Evolutionary conservation across 1,284 basidiomycete species (phyloP).

Genomic region (Schizophyllum commune): DNA sequence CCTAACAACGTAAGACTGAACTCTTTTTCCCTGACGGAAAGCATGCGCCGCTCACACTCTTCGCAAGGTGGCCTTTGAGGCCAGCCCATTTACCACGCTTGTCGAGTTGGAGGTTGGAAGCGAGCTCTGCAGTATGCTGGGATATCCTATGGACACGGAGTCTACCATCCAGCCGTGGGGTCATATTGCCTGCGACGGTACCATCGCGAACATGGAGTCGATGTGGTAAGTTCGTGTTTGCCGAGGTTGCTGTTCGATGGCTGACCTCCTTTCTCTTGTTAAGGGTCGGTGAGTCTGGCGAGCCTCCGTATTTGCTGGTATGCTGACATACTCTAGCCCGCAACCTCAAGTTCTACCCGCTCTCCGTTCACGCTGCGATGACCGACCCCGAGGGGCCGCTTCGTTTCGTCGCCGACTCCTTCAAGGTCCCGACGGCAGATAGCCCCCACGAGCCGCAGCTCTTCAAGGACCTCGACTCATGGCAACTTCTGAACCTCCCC

Average conservation of each 20-base stretch:
- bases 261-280: no score
- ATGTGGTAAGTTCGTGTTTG: slow-evolving; percentile 20
- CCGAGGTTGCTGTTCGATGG: no score
- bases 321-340: slow-evolving; percentile 12
- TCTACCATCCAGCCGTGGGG: slow-evolving; percentile 26
- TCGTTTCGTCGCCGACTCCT: slow-evolving; percentile 20
- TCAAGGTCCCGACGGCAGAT: slow-evolving; percentile 18
- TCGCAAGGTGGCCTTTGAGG: slow-evolving; percentile 29
- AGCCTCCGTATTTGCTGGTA: background rate
- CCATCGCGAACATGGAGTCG: slow-evolving; percentile 40
- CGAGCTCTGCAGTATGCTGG: slow-evolving; percentile 34
- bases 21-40: background rate
- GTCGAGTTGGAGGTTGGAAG: slow-evolving; percentile 35
- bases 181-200: slow-evolving; percentile 37
- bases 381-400: slow-evolving; percentile 16
- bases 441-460: slow-evolving; percentile 16
- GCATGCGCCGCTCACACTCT: background rate
- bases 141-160: slow-evolving; percentile 21
- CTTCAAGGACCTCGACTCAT: slow-evolving; percentile 18
- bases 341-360: slow-evolving; percentile 34
- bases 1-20: slow-evolving; percentile 30
- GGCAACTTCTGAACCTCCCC: slow-evolving; percentile 26
- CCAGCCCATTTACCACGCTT: slow-evolving; percentile 30
- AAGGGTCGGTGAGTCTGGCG: no score
- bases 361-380: slow-evolving; percentile 26